Evolutionary conservation across 2,329 filamentous ascomycete genomes (phyloP), one percentile per base, ranked within the genome.

Genomic region (Plectosphaerella cucumerina): DNA sequence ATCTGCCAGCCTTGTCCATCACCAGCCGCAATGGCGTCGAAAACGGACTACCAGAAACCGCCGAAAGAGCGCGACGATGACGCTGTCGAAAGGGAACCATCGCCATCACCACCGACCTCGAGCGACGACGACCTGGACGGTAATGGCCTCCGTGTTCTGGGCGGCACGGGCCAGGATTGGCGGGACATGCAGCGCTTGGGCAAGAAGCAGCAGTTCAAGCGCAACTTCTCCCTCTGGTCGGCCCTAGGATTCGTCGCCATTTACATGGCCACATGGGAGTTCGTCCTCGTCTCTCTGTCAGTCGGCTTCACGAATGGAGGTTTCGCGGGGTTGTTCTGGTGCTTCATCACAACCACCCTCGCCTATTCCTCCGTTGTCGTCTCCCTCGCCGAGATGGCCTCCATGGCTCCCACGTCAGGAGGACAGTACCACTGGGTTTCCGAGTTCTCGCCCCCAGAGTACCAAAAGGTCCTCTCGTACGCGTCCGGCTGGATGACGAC

Each of bases 401-500:
- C 70, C 0, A 75, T 75, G 67, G 70, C 77, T 53, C 56, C 80
- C 59, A 59, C 81, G 58, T 51, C 77, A 0, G 81, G 79, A 44
- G 81, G 81, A 9, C 79, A 85, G 63, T 84, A 84, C 55, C 78
- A 82, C 59, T 83, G 80, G 78, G 77, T 82, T 0, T 78, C 74
- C 1, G 74, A 79, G 56, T 72, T 82, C 50, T 75, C 74, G 3
- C 74, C 78, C 1, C 63, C 63, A 2, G 65, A 65, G 17, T 70
- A 69, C 26, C 74, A 81, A 55, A 78, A 75, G 51, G 74, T 78
- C 47, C 65, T 83, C 6, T 81, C 77, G 55, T 84, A 83, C 58
- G 64, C 76, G 5, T 60, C 59, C 53, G 70, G 74, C 48, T 78
- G 75, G 77, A 60, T 78, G 34, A 73, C 72, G 1, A 68, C 77